A percentile compares a stretch with the other conserved stretches of the same genome.
phyloP scores from a whole-genome alignment of 352 stramenopile genomes.

The Phytophthora lateralis region DNA sequence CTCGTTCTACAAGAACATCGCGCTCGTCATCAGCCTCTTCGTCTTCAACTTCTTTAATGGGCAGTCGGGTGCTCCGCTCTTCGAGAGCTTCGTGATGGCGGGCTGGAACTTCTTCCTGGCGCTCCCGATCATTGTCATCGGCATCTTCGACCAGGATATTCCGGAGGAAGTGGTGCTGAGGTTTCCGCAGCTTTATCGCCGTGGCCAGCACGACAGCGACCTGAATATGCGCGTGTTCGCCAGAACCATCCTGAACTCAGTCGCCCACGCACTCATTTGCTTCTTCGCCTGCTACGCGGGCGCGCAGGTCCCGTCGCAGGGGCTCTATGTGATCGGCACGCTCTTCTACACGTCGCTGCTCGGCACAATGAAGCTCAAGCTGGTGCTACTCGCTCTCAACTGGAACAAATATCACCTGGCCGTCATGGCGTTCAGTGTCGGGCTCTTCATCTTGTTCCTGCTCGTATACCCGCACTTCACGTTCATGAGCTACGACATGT shows the following conservation, averaged over 20 bases:
- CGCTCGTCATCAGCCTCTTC: conserved; percentile 93
- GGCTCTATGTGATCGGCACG: conserved; percentile 59
- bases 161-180: conserved; percentile 45
- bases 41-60: conserved; percentile 93
- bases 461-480: conserved; percentile 64
- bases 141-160: conserved; percentile 77
- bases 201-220: conserved; percentile 56
- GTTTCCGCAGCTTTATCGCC: conserved; percentile 63
- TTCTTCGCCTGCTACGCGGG: conserved; percentile 59
- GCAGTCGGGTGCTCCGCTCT: conserved; percentile 85
- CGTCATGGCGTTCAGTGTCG: conserved; percentile 58
- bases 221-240: conserved; percentile 66
- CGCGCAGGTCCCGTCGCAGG: conserved; percentile 26
- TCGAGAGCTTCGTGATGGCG: conserved; percentile 82
- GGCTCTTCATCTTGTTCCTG: conserved; percentile 73
- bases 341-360: conserved; percentile 74
- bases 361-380: conserved; percentile 75
- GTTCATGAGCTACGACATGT: conserved; percentile 78
- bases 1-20: conserved; percentile 99
- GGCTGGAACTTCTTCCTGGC: conserved; percentile 90
- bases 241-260: conserved; percentile 55
- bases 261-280: conserved; percentile 59
- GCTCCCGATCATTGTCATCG: conserved; percentile 89
- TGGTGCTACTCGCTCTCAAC: conserved; percentile 61
- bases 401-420: conserved; percentile 69